A percentile compares a stretch with the other conserved stretches of the same genome.
phyloP scores from a whole-genome alignment of 495 filamentous ascomycete genomes.

The Sabuloglossum arenarium region DNA sequence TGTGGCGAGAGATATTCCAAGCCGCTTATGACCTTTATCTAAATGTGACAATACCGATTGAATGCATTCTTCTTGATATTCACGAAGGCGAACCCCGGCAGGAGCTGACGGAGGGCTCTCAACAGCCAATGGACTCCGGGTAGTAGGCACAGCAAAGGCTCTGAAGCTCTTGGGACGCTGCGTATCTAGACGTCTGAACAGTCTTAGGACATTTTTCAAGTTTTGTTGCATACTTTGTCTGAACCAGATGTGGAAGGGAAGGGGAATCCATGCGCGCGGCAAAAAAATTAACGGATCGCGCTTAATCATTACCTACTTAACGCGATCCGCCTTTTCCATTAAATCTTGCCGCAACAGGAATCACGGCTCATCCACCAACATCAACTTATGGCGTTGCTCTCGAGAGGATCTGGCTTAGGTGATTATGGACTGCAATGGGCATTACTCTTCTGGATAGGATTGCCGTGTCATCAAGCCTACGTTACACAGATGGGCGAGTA shows the following conservation, averaged over 20 bases:
- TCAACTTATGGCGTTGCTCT: no score
- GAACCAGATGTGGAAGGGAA: background rate
- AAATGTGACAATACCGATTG: slow-evolving; percentile 59
- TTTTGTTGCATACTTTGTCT: background rate
- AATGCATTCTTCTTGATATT: slow-evolving; percentile 39
- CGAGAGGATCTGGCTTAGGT: no score
- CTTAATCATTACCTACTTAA: no score
- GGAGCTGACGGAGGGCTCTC: background rate
- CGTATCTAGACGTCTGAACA: background rate
- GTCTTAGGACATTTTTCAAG: background rate
- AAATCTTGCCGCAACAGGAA: no score
- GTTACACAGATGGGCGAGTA: no score
- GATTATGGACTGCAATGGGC: no score
- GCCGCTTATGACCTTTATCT: slow-evolving; percentile 49
- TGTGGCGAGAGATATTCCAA: slow-evolving; percentile 81
- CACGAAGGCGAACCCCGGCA: slow-evolving; percentile 14
- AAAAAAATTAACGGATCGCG: no score
- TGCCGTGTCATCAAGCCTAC: no score
- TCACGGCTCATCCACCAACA: no score
- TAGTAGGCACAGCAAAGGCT: background rate
- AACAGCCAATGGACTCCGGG: background rate
- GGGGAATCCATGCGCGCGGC: no score
- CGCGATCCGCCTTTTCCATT: no score
- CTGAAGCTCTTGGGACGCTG: background rate
- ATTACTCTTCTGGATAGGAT: no score